Conservation (phyloP, 2,329 filamentous ascomycete species). For the Zarea fungicola region DNA sequence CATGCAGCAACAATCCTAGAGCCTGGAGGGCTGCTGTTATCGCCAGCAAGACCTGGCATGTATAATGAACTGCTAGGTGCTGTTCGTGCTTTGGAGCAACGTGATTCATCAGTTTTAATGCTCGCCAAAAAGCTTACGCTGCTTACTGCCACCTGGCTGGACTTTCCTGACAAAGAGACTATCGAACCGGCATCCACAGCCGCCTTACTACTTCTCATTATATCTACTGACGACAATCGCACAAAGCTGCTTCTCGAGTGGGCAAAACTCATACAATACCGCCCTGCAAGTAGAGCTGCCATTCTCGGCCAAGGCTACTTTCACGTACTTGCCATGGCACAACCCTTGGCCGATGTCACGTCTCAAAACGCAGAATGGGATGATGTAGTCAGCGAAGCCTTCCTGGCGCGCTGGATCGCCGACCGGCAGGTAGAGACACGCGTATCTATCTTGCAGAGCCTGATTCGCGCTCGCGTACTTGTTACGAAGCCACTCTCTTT, state of each 20-base stretch:
- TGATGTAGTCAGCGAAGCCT: constrained; percentile 37
- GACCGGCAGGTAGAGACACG: constrained; percentile 48
- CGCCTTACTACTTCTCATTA: constrained; percentile 43
- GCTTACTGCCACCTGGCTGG: constrained; percentile 42
- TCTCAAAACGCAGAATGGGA: constrained; percentile 17
- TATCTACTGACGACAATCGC: constrained; percentile 34
- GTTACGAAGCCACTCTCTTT: constrained; percentile 36
- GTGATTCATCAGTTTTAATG: constrained; percentile 13
- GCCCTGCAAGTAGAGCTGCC: constrained; percentile 27
- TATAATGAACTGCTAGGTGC: constrained; percentile 20
- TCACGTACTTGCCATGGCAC: constrained; percentile 46
- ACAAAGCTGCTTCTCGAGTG: constrained; percentile 38
- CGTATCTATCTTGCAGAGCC: constrained; percentile 50
- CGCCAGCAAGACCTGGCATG: constrained; percentile 15
- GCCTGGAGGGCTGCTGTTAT: constrained; percentile 23
- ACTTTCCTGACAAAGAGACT: constrained; percentile 45
- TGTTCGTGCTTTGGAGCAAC: constrained; percentile 14
- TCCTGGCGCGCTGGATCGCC: constrained; percentile 48
- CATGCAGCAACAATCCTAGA: constrained; percentile 11
- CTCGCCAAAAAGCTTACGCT: constrained; percentile 25
- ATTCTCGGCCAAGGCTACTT: constrained; percentile 47
- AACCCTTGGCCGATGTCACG: constrained; percentile 32
- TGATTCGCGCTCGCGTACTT: constrained; percentile 44
- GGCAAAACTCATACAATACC: constrained; percentile 37
- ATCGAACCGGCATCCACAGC: constrained; percentile 46